phyloP scores from a whole-genome alignment of 805 yeast genomes.

The Cyberlindnera maclurae region DNA sequence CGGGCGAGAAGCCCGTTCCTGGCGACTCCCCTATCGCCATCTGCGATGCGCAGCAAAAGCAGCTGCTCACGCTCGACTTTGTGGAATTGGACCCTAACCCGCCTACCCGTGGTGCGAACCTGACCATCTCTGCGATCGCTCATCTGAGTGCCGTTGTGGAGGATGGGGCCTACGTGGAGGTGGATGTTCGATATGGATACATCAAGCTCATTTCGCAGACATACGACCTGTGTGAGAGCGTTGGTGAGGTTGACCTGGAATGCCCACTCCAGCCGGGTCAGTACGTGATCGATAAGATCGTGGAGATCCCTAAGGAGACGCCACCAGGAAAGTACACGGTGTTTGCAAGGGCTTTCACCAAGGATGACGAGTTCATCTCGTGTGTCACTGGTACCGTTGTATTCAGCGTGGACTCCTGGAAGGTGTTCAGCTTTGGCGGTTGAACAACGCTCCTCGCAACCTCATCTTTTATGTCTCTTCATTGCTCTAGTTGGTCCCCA shows the following conservation, averaged over 20 bases:
- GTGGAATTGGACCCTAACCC: conserved; percentile 78
- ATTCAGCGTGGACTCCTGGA: conserved; percentile 30
- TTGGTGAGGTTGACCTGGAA: conserved; percentile 71
- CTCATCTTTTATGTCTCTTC: too few species aligned
- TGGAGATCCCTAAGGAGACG: conserved; percentile 82
- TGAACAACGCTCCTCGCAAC: neutral
- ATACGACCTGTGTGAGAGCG: conserved; percentile 87
- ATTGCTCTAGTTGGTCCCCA: too few species aligned
- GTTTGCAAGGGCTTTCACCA: conserved; percentile 83
- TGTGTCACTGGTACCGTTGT: conserved; percentile 72
- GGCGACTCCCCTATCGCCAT: conserved; percentile 82
- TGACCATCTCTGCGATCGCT: conserved; percentile 77
- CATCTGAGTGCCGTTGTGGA: conserved; percentile 43
- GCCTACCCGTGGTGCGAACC: conserved; percentile 76
- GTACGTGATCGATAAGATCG: conserved; percentile 58
- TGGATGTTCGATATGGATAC: conserved; percentile 88
- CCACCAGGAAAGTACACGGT: conserved; percentile 94
- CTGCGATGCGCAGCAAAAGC: conserved; percentile 63
- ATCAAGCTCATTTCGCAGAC: conserved; percentile 83
- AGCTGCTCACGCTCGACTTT: conserved; percentile 52
- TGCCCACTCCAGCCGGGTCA: conserved; percentile 78
- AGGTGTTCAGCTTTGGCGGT: conserved; percentile 10
- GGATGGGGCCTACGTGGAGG: conserved; percentile 92
- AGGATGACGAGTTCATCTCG: conserved; percentile 72
- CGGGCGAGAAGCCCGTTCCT: conserved; percentile 62